Conservation (phyloP, 495 filamentous ascomycete species). For the Parmelia sp. region DNA sequence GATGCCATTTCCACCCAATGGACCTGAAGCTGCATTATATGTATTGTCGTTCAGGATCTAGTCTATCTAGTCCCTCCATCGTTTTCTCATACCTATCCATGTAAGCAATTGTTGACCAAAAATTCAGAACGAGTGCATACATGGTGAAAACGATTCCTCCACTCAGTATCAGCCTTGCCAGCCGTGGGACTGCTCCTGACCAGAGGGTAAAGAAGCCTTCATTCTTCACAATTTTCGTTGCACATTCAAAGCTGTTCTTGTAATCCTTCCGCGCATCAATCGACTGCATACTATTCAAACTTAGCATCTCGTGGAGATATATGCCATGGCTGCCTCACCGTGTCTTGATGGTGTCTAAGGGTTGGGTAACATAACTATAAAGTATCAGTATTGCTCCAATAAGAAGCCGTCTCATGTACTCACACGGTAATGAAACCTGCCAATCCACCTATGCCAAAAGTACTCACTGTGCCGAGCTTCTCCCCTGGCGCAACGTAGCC, state of each 20-base stretch:
- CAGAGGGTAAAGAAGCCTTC: conserved; percentile 89
- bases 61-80: conserved; percentile 74
- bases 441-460: conserved; percentile 84
- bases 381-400: conserved; percentile 10
- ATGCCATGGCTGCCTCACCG: conserved; percentile 39
- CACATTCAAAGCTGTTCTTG: conserved; percentile 84
- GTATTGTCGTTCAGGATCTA: conserved; percentile 82
- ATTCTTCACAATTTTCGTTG: conserved; percentile 72
- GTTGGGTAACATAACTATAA: conserved; percentile 64
- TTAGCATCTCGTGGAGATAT: conserved; percentile 7
- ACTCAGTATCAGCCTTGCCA: conserved; percentile 78
- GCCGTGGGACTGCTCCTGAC: conserved; percentile 81
- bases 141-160: conserved; percentile 98
- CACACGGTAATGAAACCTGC: conserved; percentile 93
- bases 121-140: conserved; percentile 38
- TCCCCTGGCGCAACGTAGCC: conserved; percentile 90
- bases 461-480: conserved; percentile 82
- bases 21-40: conserved; percentile 45
- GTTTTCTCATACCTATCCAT: conserved; percentile 80
- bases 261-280: conserved; percentile 80
- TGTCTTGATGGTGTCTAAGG: conserved; percentile 93
- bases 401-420: conserved; percentile 29
- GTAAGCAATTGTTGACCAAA: neutral
- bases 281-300: conserved; percentile 74
- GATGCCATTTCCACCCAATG: neutral